phyloP scores from a whole-genome alignment of 495 filamentous ascomycete genomes.

The Bombardia bombarda region DNA sequence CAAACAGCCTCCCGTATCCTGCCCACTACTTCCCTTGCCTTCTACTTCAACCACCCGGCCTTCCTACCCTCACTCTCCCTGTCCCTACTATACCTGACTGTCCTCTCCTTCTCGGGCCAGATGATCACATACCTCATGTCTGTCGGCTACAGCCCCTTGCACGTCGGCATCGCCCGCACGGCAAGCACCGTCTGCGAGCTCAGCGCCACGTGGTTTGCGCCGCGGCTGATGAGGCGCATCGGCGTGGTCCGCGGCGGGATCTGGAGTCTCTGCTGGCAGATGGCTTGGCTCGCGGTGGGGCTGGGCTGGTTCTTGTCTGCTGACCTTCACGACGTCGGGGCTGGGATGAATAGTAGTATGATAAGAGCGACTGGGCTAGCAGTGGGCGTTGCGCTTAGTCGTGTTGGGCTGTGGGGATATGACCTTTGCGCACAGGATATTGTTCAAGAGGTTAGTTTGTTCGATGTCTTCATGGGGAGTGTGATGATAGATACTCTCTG shows the following conservation, averaged over 20 bases:
- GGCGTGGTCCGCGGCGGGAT: constrained; percentile 51
- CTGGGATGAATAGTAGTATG: constrained; percentile 1
- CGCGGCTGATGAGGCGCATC: constrained; percentile 43
- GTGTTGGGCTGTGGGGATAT: constrained; percentile 60
- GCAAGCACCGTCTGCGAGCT: constrained; percentile 35
- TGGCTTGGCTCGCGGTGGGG: constrained; percentile 39
- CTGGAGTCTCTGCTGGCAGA: constrained; percentile 60
- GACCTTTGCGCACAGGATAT: constrained; percentile 59
- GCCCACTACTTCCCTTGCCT: constrained; percentile 12
- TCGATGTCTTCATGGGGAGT: too few relatives aligned
- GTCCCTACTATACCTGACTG: constrained; percentile 51
- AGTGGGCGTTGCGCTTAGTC: constrained; percentile 46
- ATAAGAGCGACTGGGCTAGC: constrained; percentile 40
- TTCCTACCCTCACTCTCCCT: constrained; percentile 49
- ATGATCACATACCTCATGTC: constrained; percentile 55
- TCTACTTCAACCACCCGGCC: constrained; percentile 36
- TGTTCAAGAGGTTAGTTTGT: constrained; percentile 51
- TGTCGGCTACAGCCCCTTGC: constrained; percentile 19
- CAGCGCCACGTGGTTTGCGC: constrained; percentile 42
- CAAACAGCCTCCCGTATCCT: constrained; percentile 2
- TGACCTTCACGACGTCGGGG: constrained; percentile 2
- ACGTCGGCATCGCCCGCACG: constrained; percentile 32
- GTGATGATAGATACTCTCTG: too few relatives aligned
- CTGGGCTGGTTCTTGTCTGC: constrained; percentile 35
- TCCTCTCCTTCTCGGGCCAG: constrained; percentile 48